These are phyloP conservation scores for Plasmodium coatneyi DNA, from an alignment of 169 alveolate species.

Conservation along the genomic window DNA sequence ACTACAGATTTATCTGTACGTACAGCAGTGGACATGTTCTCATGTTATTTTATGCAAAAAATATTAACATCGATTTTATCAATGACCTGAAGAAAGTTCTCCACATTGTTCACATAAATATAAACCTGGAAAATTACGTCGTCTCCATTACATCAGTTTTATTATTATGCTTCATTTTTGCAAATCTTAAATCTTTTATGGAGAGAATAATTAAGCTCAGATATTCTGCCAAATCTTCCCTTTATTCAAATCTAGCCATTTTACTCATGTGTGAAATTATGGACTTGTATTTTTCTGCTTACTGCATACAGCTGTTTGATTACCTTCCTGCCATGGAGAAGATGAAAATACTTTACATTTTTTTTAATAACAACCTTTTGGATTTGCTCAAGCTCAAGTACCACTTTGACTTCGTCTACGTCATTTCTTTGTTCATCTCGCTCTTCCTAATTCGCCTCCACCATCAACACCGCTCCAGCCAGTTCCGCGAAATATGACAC, in stretches of 20 bases:
- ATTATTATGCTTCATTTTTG: constrained; percentile 44
- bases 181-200: constrained; percentile 67
- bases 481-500: constrained; percentile 19
- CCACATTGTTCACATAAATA: constrained; percentile 52
- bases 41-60: constrained; percentile 51
- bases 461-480: constrained; percentile 12
- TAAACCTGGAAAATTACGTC: constrained; percentile 51
- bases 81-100: constrained; percentile 39
- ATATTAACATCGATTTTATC: constrained; percentile 47
- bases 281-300: constrained; percentile 64
- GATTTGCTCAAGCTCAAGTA: constrained; percentile 43
- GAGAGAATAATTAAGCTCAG: constrained; percentile 55
- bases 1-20: constrained; percentile 32
- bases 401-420: constrained; percentile 64
- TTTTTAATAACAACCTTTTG: constrained; percentile 29
- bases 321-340: constrained; percentile 51
- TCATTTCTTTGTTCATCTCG: constrained; percentile 30
- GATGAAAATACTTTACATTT: constrained; percentile 47
- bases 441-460: constrained; percentile 5
- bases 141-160: constrained; percentile 41
- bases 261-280: constrained; percentile 53
- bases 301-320: constrained; percentile 63
- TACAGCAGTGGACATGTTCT: constrained; percentile 64
- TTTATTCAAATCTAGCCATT: constrained; percentile 56
- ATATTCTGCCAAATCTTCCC: constrained; percentile 49